Evolutionary conservation across 768 basidiomycete genomes (phyloP), one percentile per base, ranked within the genome.

Genomic region (Collybiopsis confluens): DNA sequence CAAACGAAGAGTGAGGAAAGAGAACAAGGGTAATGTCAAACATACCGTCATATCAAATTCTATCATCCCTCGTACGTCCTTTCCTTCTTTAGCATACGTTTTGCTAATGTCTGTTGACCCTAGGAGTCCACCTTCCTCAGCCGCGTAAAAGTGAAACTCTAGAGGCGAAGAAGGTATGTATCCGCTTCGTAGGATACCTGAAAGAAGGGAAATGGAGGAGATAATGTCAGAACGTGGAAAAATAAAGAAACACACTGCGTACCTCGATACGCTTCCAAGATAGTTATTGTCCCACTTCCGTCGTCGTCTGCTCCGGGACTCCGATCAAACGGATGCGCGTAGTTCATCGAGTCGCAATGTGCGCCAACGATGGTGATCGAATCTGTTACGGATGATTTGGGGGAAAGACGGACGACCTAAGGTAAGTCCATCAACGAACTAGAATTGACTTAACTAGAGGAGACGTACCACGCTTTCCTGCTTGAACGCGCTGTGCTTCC

Each of bases 101-200:
- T 68, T 65, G n/a, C 69, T 75, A 38, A 79, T 59, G 13, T 74
- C 76, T 56, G 72, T 71, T 36, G 71, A 70, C n/a, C 74, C 74
- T 4, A 66, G 59, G 15, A 65, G 59, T 18, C 68, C 68, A 27
- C 62, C 63, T 13, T 60, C 59, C 21, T 69, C 68, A 18, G 59
- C 68, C 1, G 66, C 64, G 50, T 66, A 71, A 61, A 68, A 70
- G 30, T 68, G 66, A 54, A 69, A 71, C 48, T 71, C 67, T 10
- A 71, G 37, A 0, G 67, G 61, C 1, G 59, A 62, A 20, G 45
- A 42, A 3, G 70, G 69, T 7, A 57, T 56, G 56, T 64, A 68
- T 1, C 58, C 60, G 5, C 60, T 28, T 2, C 54, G 24, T 6
- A 61, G 56, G 3, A 61, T 55, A 20, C n/a, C n/a, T n/a, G n/a